A percentile compares a stretch with the other conserved stretches of the same genome.
Evolutionary conservation across 2,329 filamentous ascomycete genomes (phyloP).

Genomic region (Penicillium sp.): DNA sequence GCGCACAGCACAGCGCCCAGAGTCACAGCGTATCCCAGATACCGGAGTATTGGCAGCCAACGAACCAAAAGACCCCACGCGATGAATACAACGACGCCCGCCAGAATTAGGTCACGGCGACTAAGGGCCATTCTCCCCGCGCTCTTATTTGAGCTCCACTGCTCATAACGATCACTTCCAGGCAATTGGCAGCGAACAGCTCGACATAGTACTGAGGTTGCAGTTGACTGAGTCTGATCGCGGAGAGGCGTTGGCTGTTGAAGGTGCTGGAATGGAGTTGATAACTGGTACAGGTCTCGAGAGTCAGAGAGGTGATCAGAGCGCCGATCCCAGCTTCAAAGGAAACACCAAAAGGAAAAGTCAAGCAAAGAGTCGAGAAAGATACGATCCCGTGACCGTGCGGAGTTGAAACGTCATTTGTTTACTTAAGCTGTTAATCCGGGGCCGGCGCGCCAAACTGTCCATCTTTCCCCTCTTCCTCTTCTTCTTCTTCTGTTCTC

Average conservation of each 20-base stretch:
- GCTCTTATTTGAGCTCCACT: conserved; percentile 43
- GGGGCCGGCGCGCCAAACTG: neutral
- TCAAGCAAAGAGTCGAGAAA: conserved; percentile 7
- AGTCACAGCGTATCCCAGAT: conserved; percentile 78
- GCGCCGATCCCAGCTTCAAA: neutral
- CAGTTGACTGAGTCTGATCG: conserved; percentile 1
- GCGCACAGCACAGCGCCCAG: conserved; percentile 59
- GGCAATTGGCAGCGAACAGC: conserved; percentile 15
- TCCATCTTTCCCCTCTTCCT: conserved; percentile 9
- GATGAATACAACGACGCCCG: conserved; percentile 54
- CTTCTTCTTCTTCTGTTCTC: conserved; percentile 7
- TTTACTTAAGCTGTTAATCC: conserved; percentile 25
- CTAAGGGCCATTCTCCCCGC: conserved; percentile 47
- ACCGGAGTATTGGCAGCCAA: conserved; percentile 79
- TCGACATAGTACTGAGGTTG: conserved; percentile 14
- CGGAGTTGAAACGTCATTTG: conserved; percentile 22
- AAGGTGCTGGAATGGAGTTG: neutral
- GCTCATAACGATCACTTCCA: conserved; percentile 34
- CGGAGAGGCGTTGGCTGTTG: neutral
- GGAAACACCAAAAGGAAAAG: neutral
- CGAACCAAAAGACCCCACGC: conserved; percentile 83
- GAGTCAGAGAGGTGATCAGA: neutral
- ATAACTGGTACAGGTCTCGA: neutral
- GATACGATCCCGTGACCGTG: conserved; percentile 23
- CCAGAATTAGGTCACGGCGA: conserved; percentile 43